Evolutionary conservation across 2,329 filamentous ascomycete species (phyloP), one percentile per base, ranked within the genome.

Genomic region (Meredithiella fracta): DNA sequence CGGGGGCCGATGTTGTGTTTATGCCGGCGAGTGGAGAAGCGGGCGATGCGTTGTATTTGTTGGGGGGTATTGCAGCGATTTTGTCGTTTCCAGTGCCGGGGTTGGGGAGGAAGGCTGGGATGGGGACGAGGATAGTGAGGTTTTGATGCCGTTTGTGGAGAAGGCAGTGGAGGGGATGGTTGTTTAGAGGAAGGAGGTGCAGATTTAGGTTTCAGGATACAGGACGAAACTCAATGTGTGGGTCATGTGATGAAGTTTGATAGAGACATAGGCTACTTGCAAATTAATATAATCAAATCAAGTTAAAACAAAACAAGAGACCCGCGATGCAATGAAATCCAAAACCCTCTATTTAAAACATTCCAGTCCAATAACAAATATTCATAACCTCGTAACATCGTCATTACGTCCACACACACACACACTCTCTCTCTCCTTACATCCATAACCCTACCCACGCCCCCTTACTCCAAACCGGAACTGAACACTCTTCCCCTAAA

Each of bases 11-110:
- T 55, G 79, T 97, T n/a, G 23, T 59, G 1, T 51, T 55, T 47
- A 70, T 97, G 26, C 56, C 56, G 15, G 52, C 47, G 5, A 47
- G 52, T 29, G 22, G 20, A 3, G 97, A 91, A 67, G 90, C 86
- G 63, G 85, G 94, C 64, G 91, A 97, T 67, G 91, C 96, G 71
- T 69, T 98, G 14, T 86, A 90, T 61, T 85, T 82, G 11, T 67
- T 97, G 59, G 90, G 92, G 1, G 86, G 89, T 17, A 84, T 98
- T 60, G 92, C 91, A 15, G 89, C 89, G 1, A 84, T 96, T 26
- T 71, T 96, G 60, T 96, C 91, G 11, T 98, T 90, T 66, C 90
- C 92, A 0, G 76, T 97, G 38, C 71, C 79, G 17, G 89, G 94
- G 61, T 72, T 94, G 47, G 86, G 94, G 60, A 83, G 84, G 1